phyloP scores from a whole-genome alignment of 768 basidiomycete species.

The Steccherinum ochraceum region DNA sequence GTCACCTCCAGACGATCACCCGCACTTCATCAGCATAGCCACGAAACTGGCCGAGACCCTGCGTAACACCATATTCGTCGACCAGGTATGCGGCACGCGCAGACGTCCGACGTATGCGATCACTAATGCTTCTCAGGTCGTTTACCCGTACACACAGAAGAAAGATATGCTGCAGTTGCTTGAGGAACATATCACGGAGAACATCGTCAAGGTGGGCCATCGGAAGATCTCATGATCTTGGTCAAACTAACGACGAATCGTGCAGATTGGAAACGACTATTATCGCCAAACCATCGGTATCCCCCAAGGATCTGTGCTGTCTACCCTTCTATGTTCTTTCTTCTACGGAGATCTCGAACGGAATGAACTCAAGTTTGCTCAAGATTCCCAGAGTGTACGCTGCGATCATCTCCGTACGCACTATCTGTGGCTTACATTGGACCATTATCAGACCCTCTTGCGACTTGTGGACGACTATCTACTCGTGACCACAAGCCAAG shows the following conservation, averaged over 20 bases:
- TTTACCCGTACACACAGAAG: slow-evolving; percentile 46
- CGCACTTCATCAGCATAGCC: slow-evolving; percentile 69
- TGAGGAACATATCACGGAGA: slow-evolving; percentile 85
- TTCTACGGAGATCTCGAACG: slow-evolving; percentile 92
- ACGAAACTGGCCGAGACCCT: slow-evolving; percentile 56
- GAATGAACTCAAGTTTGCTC: slow-evolving; percentile 42
- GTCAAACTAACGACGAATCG: neutral
- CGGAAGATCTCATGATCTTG: neutral
- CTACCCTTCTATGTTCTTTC: slow-evolving; percentile 86
- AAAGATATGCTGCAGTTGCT: slow-evolving; percentile 66
- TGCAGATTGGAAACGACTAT: slow-evolving; percentile 71
- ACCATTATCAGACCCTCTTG: slow-evolving; percentile 56
- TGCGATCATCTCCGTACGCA: neutral
- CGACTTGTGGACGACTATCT: slow-evolving; percentile 95
- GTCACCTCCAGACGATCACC: slow-evolving; percentile 55
- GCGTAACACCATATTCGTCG: slow-evolving; percentile 77
- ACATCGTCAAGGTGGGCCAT: slow-evolving; percentile 73
- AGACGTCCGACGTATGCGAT: no score
- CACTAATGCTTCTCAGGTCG: no score
- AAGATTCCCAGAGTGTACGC: slow-evolving; percentile 58
- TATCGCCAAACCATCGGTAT: slow-evolving; percentile 92
- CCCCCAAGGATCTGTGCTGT: slow-evolving; percentile 96
- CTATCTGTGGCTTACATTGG: neutral
- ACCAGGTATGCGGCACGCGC: slow-evolving; percentile 63
- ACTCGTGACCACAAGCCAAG: slow-evolving; percentile 64